Evolutionary conservation across 1,284 basidiomycete species (phyloP).

Genomic region (Irpex sp.): DNA sequence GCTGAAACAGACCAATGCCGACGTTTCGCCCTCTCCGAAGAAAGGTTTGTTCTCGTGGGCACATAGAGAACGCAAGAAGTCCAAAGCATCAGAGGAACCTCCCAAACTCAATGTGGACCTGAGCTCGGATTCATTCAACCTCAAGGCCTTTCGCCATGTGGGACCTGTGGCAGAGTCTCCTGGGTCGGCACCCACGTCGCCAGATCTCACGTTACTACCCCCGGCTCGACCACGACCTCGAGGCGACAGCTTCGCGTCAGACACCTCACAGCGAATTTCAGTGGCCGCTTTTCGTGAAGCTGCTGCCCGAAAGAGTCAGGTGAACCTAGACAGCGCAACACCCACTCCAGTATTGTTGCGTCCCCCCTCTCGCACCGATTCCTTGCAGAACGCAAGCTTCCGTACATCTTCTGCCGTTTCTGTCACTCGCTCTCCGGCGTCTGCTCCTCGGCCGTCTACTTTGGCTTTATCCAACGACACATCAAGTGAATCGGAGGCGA

Average conservation of each 20-base stretch:
- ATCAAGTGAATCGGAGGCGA: constrained; percentile 30
- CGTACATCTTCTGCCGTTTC: constrained; percentile 11
- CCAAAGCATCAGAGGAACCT: constrained; percentile 30
- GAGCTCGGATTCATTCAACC: constrained; percentile 40
- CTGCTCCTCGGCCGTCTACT: constrained; percentile 15
- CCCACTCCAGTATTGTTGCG: constrained; percentile 46
- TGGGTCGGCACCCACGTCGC: constrained; percentile 16
- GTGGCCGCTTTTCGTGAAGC: constrained; percentile 77
- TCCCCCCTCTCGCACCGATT: constrained; percentile 27
- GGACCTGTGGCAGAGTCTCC: constrained; percentile 27
- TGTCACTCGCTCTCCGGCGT: constrained; percentile 8
- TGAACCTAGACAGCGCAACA: constrained; percentile 48
- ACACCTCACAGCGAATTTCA: constrained; percentile 67
- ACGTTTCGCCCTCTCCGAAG: constrained; percentile 23
- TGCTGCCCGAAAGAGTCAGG: constrained; percentile 59
- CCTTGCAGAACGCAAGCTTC: constrained; percentile 6
- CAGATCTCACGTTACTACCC: constrained; percentile 19
- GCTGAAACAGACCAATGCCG: constrained; percentile 25
- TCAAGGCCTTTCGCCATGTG: constrained; percentile 70
- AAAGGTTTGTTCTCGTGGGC: constrained; percentile 35
- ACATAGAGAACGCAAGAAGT: constrained; percentile 39
- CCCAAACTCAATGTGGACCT: constrained; percentile 14
- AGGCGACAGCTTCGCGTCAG: constrained; percentile 55
- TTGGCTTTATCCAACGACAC: constrained; percentile 12
- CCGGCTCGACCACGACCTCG: constrained; percentile 45